Conservation (phyloP, 148 eudicot genomes). For the Hydrangea macrophylla region DNA sequence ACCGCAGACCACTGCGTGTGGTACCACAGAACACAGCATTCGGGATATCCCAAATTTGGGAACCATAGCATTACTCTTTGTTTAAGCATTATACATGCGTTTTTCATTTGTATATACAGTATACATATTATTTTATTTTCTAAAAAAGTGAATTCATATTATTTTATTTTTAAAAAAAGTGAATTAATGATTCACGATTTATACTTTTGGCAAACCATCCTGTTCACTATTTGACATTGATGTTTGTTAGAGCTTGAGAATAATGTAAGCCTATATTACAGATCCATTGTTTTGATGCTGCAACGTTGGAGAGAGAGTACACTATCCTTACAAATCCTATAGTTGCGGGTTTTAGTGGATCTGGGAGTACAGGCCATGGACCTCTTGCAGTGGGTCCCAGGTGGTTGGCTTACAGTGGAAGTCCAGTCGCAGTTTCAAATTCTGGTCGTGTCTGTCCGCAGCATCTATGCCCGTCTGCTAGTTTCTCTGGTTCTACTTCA, state of each 20-base stretch:
- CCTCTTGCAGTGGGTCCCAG: constrained; percentile 92
- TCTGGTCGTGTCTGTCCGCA: constrained; percentile 62
- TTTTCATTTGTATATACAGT: too few species aligned
- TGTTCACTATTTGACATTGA: too few species aligned
- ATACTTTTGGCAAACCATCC: too few species aligned
- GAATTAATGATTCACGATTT: too few species aligned
- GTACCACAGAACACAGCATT: too few species aligned
- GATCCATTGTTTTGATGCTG: constrained; percentile 85
- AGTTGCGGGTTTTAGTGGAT: constrained; percentile 37
- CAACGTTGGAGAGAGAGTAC: constrained; percentile 70
- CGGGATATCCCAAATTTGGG: too few species aligned
- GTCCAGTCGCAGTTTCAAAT: constrained; percentile 42
- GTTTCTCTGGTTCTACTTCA: constrained; percentile 36
- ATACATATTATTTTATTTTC: too few species aligned
- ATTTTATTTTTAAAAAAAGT: too few species aligned
- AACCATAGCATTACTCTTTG: too few species aligned
- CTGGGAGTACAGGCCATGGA: constrained; percentile 65
- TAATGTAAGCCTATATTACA: constrained; percentile 22
- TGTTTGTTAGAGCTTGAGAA: background rate
- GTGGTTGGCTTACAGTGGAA: constrained; percentile 90
- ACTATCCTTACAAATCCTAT: constrained; percentile 74
- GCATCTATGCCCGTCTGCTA: constrained; percentile 45
- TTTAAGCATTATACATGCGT: too few species aligned
- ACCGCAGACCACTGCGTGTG: too few species aligned
- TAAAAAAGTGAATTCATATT: too few species aligned